Evolutionary conservation across 2,329 filamentous ascomycete species (phyloP).

Genomic region (Nectriaceae sp.): DNA sequence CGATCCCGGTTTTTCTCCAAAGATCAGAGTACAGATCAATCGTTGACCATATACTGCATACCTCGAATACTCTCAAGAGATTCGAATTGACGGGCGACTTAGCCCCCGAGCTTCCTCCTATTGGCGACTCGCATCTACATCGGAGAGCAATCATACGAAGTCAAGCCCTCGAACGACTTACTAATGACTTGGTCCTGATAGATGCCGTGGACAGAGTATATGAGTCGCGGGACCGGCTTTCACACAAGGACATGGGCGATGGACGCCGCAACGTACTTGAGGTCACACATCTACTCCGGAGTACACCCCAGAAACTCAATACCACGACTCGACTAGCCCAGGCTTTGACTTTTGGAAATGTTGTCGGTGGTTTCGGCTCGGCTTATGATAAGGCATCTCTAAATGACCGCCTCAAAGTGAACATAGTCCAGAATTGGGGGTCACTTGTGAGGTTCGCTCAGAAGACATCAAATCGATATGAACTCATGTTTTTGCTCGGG

Average conservation of each 20-base stretch:
- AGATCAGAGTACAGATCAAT: slow-evolving; percentile 37
- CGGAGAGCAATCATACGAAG: slow-evolving; percentile 17
- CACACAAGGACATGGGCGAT: slow-evolving; percentile 13
- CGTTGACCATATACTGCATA: slow-evolving; percentile 30
- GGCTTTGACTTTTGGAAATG: slow-evolving; percentile 10
- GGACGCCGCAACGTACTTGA: slow-evolving; percentile 26
- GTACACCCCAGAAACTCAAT: slow-evolving; percentile 19
- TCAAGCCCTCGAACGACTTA: slow-evolving; percentile 15
- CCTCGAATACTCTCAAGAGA: slow-evolving; percentile 31
- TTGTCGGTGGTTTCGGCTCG: slow-evolving; percentile 18
- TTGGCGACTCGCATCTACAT: slow-evolving; percentile 20
- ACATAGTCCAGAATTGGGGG: slow-evolving; percentile 22
- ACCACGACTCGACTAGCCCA: slow-evolving; percentile 20
- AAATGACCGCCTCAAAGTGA: slow-evolving; percentile 19
- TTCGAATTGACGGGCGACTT: slow-evolving; percentile 6
- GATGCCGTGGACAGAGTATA: slow-evolving; percentile 12
- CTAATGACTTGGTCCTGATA: slow-evolving; percentile 3
- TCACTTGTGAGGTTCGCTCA: slow-evolving; percentile 15
- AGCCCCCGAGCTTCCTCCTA: slow-evolving; percentile 5
- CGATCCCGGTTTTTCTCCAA: slow-evolving; percentile 34
- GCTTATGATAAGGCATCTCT: slow-evolving; percentile 19
- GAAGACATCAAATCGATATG: slow-evolving; percentile 11
- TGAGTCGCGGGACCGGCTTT: slow-evolving; percentile 21
- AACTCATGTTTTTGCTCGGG: slow-evolving; percentile 24
- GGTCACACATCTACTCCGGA: slow-evolving; percentile 11